Evolutionary conservation across 768 basidiomycete genomes (phyloP).

Genomic region (Dentipellis fragilis): DNA sequence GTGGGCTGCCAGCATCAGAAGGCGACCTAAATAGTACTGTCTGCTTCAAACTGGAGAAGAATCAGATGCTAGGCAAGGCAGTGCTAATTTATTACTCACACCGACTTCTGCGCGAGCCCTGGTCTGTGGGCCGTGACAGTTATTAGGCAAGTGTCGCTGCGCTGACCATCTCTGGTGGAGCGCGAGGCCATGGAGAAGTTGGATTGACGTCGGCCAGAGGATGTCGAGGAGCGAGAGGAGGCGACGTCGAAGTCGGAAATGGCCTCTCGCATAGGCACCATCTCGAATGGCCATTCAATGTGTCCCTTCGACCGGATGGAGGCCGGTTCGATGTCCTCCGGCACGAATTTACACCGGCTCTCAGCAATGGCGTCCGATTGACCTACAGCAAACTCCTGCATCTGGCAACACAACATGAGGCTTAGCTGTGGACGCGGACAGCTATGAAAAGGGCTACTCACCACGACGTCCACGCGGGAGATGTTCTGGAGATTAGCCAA

Average conservation of each 20-base stretch:
- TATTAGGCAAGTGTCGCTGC: neutral
- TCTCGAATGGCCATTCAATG: slow-evolving; percentile 4
- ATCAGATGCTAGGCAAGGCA: too few relatives aligned
- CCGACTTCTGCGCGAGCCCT: neutral
- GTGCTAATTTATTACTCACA: neutral
- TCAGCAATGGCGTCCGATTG: neutral
- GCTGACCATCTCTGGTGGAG: neutral
- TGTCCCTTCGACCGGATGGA: neutral
- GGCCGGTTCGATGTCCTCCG: neutral
- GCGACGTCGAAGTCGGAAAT: neutral
- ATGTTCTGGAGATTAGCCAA: neutral
- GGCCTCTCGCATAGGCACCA: neutral
- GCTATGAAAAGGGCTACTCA: neutral
- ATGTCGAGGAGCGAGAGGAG: neutral
- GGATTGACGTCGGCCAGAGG: neutral
- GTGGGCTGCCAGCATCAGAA: neutral
- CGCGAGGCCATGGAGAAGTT: neutral
- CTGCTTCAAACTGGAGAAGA: neutral
- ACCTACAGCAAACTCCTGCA: slow-evolving; percentile 1
- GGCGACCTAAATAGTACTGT: neutral
- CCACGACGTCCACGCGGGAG: slow-evolving; percentile 6
- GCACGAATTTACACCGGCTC: neutral
- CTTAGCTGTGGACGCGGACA: neutral
- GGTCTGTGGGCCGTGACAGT: neutral
- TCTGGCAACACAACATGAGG: neutral